These are phyloP conservation scores for Furcasterigmium sp. DNA, from an alignment of 2,329 filamentous ascomycete species.

Conservation along the genomic window DNA sequence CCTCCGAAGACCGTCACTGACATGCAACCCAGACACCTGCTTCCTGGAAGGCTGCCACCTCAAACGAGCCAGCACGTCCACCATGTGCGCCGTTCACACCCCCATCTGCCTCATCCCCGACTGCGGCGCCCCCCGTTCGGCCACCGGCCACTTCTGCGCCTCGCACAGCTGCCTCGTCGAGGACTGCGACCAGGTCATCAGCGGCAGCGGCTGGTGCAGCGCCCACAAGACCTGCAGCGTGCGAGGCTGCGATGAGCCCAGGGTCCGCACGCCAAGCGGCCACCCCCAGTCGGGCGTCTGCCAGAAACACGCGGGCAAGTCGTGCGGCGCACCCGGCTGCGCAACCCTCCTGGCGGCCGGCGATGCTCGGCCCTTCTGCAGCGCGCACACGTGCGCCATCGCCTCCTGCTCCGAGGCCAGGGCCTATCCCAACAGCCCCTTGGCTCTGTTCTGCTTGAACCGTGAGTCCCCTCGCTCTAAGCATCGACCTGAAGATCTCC, in stretches of 20 bases:
- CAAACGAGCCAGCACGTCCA: constrained; percentile 5
- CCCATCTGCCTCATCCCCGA: constrained; percentile 9
- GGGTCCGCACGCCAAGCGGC: constrained; percentile 3
- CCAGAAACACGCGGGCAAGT: not conserved
- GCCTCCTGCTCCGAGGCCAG: not conserved
- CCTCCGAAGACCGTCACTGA: not conserved
- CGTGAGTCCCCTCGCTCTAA: not conserved
- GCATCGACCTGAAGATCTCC: accelerated
- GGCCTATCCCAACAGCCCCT: not conserved
- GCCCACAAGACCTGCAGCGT: constrained; percentile 13
- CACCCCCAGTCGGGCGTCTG: not conserved
- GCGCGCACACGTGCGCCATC: constrained; percentile 7
- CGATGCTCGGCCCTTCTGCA: constrained; percentile 6
- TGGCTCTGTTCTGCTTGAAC: constrained; percentile 5
- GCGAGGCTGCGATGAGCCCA: not conserved
- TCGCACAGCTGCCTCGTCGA: constrained; percentile 10
- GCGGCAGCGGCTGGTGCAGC: constrained; percentile 12
- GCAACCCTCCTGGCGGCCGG: not conserved
- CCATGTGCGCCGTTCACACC: constrained; percentile 11
- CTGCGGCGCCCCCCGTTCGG: constrained; percentile 8
- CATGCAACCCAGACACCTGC: constrained; percentile 12
- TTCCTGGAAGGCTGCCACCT: constrained; percentile 8
- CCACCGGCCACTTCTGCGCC: constrained; percentile 9
- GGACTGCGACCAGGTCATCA: constrained; percentile 11
- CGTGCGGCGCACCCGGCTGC: constrained; percentile 1